Evolutionary conservation across 805 yeast genomes (phyloP).

Genomic region (Jamesozyma gamospora): DNA sequence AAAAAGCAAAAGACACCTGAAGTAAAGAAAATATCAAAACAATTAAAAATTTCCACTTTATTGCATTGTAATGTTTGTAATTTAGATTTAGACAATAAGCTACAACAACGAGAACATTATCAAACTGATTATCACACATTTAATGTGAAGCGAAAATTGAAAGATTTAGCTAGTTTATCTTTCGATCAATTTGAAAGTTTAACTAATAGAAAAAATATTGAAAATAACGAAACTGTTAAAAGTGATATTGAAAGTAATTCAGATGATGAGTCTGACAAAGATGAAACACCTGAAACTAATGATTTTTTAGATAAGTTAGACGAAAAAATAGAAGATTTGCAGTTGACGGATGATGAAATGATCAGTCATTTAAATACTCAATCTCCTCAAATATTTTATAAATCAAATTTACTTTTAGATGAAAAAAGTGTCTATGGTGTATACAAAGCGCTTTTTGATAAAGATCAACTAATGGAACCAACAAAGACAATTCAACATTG

Average conservation of each 20-base stretch:
- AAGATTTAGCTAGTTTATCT: slow-evolving; percentile 36
- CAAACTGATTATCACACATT: slow-evolving; percentile 49
- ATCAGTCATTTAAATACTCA: slow-evolving; percentile 53
- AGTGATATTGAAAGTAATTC: neutral
- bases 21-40: slow-evolving; percentile 11
- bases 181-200: slow-evolving; percentile 51
- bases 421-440: slow-evolving; percentile 46
- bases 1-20: neutral
- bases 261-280: slow-evolving; percentile 30
- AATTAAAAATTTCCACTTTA: slow-evolving; percentile 5
- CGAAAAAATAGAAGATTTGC: slow-evolving; percentile 4
- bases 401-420: slow-evolving; percentile 33
- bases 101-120: slow-evolving; percentile 35
- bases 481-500: slow-evolving; percentile 36
- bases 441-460: slow-evolving; percentile 53
- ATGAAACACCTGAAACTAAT: slow-evolving; percentile 11
- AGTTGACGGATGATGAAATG: slow-evolving; percentile 11
- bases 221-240: neutral
- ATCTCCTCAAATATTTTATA: slow-evolving; percentile 58
- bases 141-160: slow-evolving; percentile 46
- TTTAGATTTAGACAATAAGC: slow-evolving; percentile 10
- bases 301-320: slow-evolving; percentile 18
- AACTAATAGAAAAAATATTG: slow-evolving; percentile 1
- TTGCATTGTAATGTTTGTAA: slow-evolving; percentile 21
- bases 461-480: slow-evolving; percentile 39